Conservation (phyloP, 345 rosid species). For the Hypericum androsaemum region DNA sequence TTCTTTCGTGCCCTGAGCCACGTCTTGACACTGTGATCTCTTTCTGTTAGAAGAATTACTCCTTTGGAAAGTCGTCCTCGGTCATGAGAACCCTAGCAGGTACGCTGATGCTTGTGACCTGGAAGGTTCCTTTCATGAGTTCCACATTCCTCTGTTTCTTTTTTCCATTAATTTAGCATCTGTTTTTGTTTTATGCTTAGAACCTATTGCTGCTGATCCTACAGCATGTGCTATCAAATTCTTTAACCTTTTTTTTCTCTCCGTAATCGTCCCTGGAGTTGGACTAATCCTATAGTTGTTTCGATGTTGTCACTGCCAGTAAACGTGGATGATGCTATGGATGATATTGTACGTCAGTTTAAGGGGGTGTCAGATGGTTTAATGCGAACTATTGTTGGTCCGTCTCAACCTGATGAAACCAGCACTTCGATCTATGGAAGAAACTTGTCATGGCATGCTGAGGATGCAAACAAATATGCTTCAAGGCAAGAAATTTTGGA, state of each 20-base stretch:
- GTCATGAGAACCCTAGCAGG: slow-evolving; percentile 95
- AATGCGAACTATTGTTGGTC: slow-evolving; percentile 64
- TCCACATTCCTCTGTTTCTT: no score
- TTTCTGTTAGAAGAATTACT: slow-evolving; percentile 56
- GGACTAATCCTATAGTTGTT: not conserved
- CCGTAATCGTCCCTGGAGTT: not conserved
- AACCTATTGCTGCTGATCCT: no score
- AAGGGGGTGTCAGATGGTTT: slow-evolving; percentile 91
- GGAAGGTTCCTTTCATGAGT: not conserved
- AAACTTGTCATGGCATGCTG: slow-evolving; percentile 53
- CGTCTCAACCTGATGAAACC: slow-evolving; percentile 35
- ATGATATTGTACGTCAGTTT: slow-evolving; percentile 83
- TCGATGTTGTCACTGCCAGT: slow-evolving; percentile 33
- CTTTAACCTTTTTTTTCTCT: no score
- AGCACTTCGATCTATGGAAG: slow-evolving; percentile 22
- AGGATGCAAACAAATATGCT: slow-evolving; percentile 37
- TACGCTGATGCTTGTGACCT: slow-evolving; percentile 19
- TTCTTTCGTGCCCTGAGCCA: not conserved
- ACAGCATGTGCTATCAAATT: no score
- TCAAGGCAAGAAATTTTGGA: slow-evolving; percentile 40
- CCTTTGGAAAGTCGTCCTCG: slow-evolving; percentile 88
- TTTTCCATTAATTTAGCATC: not conserved
- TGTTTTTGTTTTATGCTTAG: not conserved
- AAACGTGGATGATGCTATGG: slow-evolving; percentile 96
- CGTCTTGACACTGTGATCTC: slow-evolving; percentile 13